These are phyloP conservation scores for Trametes cingulata DNA, from an alignment of 768 basidiomycete genomes.

Conservation along the genomic window DNA sequence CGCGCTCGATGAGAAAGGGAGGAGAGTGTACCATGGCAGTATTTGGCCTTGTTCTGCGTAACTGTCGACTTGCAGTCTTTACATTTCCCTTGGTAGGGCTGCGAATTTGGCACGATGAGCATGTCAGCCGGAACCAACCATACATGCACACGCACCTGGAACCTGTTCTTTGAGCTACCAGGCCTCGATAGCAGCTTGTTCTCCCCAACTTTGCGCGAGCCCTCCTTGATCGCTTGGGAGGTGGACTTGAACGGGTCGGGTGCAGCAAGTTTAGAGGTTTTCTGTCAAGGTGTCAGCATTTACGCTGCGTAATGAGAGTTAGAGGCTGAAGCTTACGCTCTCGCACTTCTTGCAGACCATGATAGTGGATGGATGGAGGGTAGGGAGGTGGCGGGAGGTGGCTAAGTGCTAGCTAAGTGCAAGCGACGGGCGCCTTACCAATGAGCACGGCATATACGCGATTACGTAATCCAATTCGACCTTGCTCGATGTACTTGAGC, in stretches of 20 bases:
- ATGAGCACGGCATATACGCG: too few relatives aligned
- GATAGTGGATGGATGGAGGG: conserved; percentile 19
- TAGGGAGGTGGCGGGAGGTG: too few relatives aligned
- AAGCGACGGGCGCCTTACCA: too few relatives aligned
- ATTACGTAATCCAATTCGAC: too few relatives aligned
- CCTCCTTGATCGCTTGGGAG: conserved; percentile 74
- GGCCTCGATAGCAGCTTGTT: conserved; percentile 78
- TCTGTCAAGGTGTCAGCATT: conserved; percentile 44
- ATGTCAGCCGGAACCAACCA: not conserved
- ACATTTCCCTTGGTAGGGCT: conserved; percentile 87
- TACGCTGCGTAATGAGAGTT: conserved; percentile 23
- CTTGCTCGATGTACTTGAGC: too few relatives aligned
- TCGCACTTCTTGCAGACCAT: conserved; percentile 94
- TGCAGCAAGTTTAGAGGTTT: conserved; percentile 88
- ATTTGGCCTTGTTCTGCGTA: conserved; percentile 86
- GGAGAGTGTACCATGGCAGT: conserved; percentile 72
- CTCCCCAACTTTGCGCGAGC: conserved; percentile 72
- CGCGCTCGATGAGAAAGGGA: not conserved
- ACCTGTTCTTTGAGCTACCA: conserved; percentile 73
- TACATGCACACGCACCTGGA: conserved; percentile 57
- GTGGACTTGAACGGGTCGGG: conserved; percentile 84
- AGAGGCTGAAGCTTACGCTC: conserved; percentile 49
- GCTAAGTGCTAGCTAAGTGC: too few relatives aligned
- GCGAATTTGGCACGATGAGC: not conserved
- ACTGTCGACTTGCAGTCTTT: conserved; percentile 84